Percentiles rank a stretch among this genome's conserved stretches.
These are phyloP conservation scores for Yarrowia sp. DNA, from an alignment of 805 yeast species.

Conservation along the genomic window DNA sequence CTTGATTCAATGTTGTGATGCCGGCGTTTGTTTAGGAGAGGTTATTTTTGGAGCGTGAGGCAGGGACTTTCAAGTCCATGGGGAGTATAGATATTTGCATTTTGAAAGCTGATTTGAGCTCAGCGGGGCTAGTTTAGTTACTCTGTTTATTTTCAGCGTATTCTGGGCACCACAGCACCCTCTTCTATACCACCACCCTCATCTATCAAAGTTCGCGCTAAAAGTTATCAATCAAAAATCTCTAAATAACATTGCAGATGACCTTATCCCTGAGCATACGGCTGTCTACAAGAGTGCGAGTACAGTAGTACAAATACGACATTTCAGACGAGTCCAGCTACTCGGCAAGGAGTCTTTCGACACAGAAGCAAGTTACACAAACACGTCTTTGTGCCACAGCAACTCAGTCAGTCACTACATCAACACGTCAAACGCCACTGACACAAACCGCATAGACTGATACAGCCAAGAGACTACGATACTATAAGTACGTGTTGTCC, in stretches of 20 bases:
- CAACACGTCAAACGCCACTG: background rate
- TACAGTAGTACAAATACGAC: too few species aligned
- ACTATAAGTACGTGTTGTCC: too few species aligned
- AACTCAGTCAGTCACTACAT: too few species aligned
- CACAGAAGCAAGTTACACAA: too few species aligned
- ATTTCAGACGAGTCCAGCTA: too few species aligned
- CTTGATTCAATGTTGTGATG: background rate
- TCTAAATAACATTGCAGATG: conserved; percentile 8
- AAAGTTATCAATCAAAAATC: background rate
- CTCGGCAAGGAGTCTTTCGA: too few species aligned
- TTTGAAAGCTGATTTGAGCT: background rate
- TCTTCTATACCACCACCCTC: background rate
- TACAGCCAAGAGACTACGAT: background rate
- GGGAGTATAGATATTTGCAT: background rate
- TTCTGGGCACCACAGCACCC: too few species aligned
- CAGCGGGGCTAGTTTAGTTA: background rate
- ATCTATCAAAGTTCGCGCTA: background rate
- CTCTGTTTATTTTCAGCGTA: too few species aligned
- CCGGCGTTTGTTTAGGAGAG: background rate
- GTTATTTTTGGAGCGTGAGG: background rate
- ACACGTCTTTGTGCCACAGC: too few species aligned
- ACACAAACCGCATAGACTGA: background rate
- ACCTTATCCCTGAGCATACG: background rate
- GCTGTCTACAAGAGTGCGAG: too few species aligned
- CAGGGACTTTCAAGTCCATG: too few species aligned